These are phyloP conservation scores for Barnettozyma pratensis DNA, from an alignment of 805 yeast genomes.

Conservation along the genomic window DNA sequence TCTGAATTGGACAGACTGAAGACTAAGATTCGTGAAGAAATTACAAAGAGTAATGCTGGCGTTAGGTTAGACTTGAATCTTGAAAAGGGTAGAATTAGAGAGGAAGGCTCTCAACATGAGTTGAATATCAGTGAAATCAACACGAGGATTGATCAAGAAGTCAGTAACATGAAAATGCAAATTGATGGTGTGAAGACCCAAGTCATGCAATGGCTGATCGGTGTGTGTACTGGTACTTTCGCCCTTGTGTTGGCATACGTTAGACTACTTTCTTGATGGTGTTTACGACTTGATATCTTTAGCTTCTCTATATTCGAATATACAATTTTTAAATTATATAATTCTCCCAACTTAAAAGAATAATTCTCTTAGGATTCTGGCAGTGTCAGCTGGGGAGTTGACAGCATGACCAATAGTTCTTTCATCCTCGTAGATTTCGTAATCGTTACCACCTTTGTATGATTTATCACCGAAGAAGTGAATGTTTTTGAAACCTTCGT, in stretches of 20 bases:
- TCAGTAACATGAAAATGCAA: conserved; percentile 91
- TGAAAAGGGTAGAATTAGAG: conserved; percentile 93
- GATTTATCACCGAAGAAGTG: conserved; percentile 99
- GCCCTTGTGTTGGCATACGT: conserved; percentile 91
- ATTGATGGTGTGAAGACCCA: conserved; percentile 94
- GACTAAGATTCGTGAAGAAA: conserved; percentile 83
- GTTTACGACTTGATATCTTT: neutral
- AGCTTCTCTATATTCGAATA: neutral
- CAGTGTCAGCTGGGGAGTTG: conserved; percentile 83
- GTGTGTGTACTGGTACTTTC: conserved; percentile 97
- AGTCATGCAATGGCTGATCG: conserved; percentile 97
- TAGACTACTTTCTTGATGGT: conserved; percentile 56
- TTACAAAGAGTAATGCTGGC: conserved; percentile 83
- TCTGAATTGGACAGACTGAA: conserved; percentile 83
- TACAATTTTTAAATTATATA: neutral
- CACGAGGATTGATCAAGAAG: conserved; percentile 91
- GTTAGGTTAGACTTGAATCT: conserved; percentile 86
- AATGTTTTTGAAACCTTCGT: conserved; percentile 78
- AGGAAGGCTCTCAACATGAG: conserved; percentile 89
- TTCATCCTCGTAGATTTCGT: conserved; percentile 85
- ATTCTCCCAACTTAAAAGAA: conserved; percentile 34
- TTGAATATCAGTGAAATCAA: conserved; percentile 91
- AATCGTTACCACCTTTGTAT: conserved; percentile 96
- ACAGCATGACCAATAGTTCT: conserved; percentile 98
- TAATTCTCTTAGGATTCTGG: conserved; percentile 74